A percentile compares a stretch with the other conserved stretches of the same genome.
Conservation (phyloP, 192 early-diverging fungal species). For the Backusella luteola region DNA sequence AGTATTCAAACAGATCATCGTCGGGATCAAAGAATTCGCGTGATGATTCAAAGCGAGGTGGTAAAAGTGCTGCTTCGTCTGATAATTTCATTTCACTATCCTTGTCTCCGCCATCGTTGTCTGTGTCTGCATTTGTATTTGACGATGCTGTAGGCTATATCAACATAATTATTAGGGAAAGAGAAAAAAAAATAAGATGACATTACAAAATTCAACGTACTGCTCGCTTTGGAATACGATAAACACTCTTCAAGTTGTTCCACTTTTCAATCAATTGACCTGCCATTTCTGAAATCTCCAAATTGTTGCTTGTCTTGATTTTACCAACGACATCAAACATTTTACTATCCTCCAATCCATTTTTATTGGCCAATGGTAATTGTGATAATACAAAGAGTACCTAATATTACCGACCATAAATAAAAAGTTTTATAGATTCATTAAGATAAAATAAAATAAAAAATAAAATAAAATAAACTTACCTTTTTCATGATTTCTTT, state of each 20-base stretch:
- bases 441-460: constrained; percentile 10
- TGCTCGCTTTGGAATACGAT: constrained; percentile 54
- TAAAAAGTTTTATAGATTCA: neutral
- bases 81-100: neutral
- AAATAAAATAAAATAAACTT: neutral
- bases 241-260: constrained; percentile 50
- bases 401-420: constrained; percentile 15
- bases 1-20: constrained; percentile 32
- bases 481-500: constrained; percentile 60
- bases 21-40: constrained; percentile 34
- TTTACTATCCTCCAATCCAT: constrained; percentile 74
- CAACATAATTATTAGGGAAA: neutral
- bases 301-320: constrained; percentile 45
- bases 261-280: constrained; percentile 50
- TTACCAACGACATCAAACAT: constrained; percentile 66
- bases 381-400: constrained; percentile 56
- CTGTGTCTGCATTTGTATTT: neutral
- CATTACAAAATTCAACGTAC: constrained; percentile 18
- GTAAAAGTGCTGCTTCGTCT: neutral
- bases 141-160: neutral
- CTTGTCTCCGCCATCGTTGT: neutral
- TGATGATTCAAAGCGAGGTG: constrained; percentile 17
- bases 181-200: too few relatives aligned
- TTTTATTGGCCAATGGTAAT: constrained; percentile 78
- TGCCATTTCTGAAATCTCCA: constrained; percentile 48